Base-by-base conservation (phyloP, 768 basidiomycete genomes). In the Cystofilobasidium bisporidii region DNA sequence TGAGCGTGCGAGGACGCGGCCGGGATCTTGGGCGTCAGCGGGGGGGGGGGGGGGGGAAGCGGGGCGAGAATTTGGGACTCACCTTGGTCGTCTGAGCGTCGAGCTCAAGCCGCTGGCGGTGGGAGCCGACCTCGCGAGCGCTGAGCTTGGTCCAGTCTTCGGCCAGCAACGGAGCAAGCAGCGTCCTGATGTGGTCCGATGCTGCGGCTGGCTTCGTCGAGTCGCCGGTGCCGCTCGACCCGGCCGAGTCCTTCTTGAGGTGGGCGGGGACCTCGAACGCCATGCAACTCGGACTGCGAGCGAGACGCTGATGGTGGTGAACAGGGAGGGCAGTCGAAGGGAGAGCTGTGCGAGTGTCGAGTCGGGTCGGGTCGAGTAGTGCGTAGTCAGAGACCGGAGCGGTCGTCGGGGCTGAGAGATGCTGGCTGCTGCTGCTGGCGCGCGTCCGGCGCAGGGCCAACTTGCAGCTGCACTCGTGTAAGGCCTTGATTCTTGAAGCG, bases 231-330 rank as follows among this genome's bases (percentile, higher is more conserved):
- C 10, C 20, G 28, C 20, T 18, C 6, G 45, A 28, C 15, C 59
- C 45, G 26, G 62, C 0, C 20, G 8, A 8, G 12, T 28, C 28
- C 45, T 61, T 67, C 60, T 43, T 61, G 43, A 68, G 61, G 22
- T 68, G 67, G 15, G 41, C 62, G 12, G 67, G 67, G 40, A 68
- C 24, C 61, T 68, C 67, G 45, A 68, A 68, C 15, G 67, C 67
- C 67, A 68, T 68, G 24, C 20, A n/a, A 30, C 28, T 32, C 20
- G 5, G 2, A 26, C 24, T 33, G 33, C 32, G 30, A n/a, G n/a
- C n/a, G n/a, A n/a, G n/a, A n/a, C n/a, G n/a, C n/a, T n/a, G n/a
- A n/a, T n/a, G n/a, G n/a, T n/a, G n/a, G n/a, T n/a, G n/a, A n/a
- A n/a, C n/a, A n/a, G n/a, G n/a, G n/a, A n/a, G n/a, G n/a, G n/a